Conservation (phyloP, 1,284 basidiomycete species). For the Spongispora temasekensis region DNA sequence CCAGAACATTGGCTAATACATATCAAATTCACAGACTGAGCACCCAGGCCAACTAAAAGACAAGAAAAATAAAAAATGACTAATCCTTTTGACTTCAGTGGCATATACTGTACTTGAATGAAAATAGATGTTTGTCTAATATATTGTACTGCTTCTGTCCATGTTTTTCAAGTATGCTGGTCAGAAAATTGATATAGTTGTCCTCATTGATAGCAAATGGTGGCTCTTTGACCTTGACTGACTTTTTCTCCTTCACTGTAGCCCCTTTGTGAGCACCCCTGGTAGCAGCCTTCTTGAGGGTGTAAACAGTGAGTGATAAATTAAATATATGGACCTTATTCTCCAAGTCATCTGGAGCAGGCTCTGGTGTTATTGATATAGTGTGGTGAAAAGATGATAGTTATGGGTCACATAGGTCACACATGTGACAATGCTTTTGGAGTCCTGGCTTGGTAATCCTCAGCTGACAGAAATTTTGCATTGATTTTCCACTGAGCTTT, state of each 20-base stretch:
- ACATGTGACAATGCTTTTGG: neutral
- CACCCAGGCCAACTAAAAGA: too few species aligned
- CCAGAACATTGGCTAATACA: neutral
- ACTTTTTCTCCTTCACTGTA: neutral
- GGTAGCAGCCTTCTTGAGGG: neutral
- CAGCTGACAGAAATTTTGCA: neutral
- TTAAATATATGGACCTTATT: conserved; percentile 1
- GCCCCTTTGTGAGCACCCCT: neutral
- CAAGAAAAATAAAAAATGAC: neutral
- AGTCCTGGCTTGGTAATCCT: neutral
- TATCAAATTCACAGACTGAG: neutral
- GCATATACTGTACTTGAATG: neutral
- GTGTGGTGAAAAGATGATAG: neutral
- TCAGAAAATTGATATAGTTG: neutral
- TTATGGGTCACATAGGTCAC: neutral
- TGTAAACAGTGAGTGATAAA: neutral
- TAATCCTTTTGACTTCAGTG: neutral
- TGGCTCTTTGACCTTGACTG: neutral
- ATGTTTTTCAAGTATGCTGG: neutral
- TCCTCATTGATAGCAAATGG: neutral
- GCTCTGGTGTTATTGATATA: neutral
- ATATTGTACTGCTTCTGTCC: neutral
- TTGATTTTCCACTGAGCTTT: neutral
- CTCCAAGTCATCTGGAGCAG: neutral
- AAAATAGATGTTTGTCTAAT: neutral